These are phyloP conservation scores for Suhomyces panamericanus DNA, from an alignment of 1,139 yeast species.

Conservation along the genomic window DNA sequence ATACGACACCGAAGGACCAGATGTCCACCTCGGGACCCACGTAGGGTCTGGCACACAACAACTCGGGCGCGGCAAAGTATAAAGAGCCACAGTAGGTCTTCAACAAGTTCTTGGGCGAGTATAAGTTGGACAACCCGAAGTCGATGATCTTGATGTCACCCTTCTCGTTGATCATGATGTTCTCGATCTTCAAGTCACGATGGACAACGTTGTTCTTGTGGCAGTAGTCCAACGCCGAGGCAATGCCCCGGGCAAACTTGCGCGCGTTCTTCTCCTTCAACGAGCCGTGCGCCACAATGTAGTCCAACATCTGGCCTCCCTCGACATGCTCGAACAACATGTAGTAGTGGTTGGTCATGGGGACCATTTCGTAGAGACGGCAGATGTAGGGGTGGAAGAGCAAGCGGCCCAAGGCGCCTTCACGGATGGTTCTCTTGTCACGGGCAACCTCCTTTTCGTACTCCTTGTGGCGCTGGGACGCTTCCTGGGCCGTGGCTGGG, in stretches of 20 bases:
- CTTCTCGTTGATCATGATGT: conserved; percentile 87
- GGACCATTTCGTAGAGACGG: conserved; percentile 87
- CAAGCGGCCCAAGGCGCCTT: conserved; percentile 89
- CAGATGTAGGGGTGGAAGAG: conserved; percentile 93
- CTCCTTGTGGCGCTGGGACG: conserved; percentile 66
- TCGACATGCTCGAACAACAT: conserved; percentile 96
- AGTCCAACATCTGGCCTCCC: conserved; percentile 97
- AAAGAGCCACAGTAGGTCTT: conserved; percentile 97
- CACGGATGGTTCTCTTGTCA: conserved; percentile 89
- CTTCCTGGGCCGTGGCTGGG: conserved; percentile 55
- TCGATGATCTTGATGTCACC: conserved; percentile 96
- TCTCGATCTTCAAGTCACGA: conserved; percentile 94
- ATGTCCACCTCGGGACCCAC: conserved; percentile 97
- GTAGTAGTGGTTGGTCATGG: conserved; percentile 96
- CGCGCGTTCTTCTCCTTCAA: conserved; percentile 92
- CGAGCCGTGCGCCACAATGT: conserved; percentile 94
- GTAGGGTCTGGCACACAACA: conserved; percentile 88
- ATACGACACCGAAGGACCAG: conserved; percentile 97
- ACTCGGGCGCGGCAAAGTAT: conserved; percentile 98
- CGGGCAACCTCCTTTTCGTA: conserved; percentile 85
- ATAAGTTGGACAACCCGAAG: conserved; percentile 90
- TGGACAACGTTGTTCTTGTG: conserved; percentile 94
- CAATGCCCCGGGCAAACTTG: conserved; percentile 94
- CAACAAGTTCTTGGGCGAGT: conserved; percentile 66
- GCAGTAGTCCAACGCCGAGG: conserved; percentile 89